Base-by-base conservation (phyloP, 2,329 filamentous ascomycete species). In the Trichoderma koningii region DNA sequence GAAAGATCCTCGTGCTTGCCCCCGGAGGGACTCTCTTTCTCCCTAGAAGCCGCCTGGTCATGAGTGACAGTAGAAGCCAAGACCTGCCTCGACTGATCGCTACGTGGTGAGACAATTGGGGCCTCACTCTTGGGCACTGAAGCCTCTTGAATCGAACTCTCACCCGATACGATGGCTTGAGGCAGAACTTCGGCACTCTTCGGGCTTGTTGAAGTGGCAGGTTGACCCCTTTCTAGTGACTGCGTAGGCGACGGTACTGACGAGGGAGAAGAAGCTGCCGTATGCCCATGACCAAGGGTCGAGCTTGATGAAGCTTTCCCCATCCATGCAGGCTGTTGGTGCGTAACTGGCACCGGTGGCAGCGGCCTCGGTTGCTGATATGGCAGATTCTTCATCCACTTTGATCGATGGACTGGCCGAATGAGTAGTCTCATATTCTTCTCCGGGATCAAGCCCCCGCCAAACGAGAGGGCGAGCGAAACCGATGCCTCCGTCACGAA, bases 351-450 rank as follows among this genome's bases (percentile, higher is more conserved):
- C 10, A 56, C 14, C n/a, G 42, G 26, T 15, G 47, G 45, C 17
- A 21, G n/a, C 34, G 30, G 63, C 12, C 41, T 19, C n/a, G 55
- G 17, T 17, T 44, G 34, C 38, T 45, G 59, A 53, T 45, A 56
- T 45, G 59, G 69, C 10, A 66, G 48, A 28, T 14, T 17, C 10
- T 62, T 60, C 28, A 69, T 64, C 76, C 76, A 77, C 65, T 76
- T 77, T 2, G 75, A 77, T 28, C 73, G 69, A 53, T 72, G 50
- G 6, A 70, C 68, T 3, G 76, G 72, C 5, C 66, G 66, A 30
- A 77, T 71, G 15, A 2, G 48, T 21, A 77, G 34, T 5, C 68
- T 68, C 9, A 77, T 64, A 2, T 67, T 66, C 30, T 69, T 69
- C 45, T 75, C 75, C 5, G 66, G 66, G 47, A 77, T 67, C 9